Evolutionary conservation across 1,284 basidiomycete genomes (phyloP).

Genomic region (Trametes hirsuta): DNA sequence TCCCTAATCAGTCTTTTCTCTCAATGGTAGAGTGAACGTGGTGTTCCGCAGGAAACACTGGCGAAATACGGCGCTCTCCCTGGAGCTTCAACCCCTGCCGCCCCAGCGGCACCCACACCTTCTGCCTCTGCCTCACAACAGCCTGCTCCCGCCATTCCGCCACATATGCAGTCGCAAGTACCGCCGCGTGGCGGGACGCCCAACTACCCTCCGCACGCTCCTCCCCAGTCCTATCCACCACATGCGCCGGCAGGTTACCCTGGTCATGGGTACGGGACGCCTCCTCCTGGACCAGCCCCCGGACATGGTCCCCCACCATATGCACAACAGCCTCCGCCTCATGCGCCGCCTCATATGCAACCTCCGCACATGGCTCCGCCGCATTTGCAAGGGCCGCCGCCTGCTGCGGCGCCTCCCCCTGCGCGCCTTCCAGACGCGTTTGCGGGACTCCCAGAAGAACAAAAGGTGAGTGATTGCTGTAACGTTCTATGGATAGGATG

Average conservation of each 20-base stretch:
- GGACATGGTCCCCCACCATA: slow-evolving; percentile 12
- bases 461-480: slow-evolving; percentile 52
- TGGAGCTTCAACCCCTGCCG: slow-evolving; percentile 24
- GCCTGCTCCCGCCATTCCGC: slow-evolving; percentile 36
- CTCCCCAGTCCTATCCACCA: slow-evolving; percentile 25
- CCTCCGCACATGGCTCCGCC: slow-evolving; percentile 23
- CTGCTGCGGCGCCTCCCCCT: slow-evolving; percentile 15
- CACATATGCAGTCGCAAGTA: slow-evolving; percentile 43
- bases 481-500: neutral
- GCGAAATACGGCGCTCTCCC: slow-evolving; percentile 26
- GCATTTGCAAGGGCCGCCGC: slow-evolving; percentile 16
- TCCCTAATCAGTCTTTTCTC: neutral
- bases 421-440: slow-evolving; percentile 50
- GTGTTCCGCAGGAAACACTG: slow-evolving; percentile 26
- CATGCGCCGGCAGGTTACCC: slow-evolving; percentile 18
- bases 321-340: slow-evolving; percentile 5
- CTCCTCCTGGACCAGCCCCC: slow-evolving; percentile 17
- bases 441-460: slow-evolving; percentile 66
- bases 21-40: neutral
- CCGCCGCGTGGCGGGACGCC: slow-evolving; percentile 31
- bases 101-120: slow-evolving; percentile 31
- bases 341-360: slow-evolving; percentile 19
- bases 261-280: slow-evolving; percentile 20
- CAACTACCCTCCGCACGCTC: slow-evolving; percentile 33
- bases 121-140: slow-evolving; percentile 22